Conservation (phyloP, 164 flowering plant genomes). For the Tinospora cordifolia region DNA sequence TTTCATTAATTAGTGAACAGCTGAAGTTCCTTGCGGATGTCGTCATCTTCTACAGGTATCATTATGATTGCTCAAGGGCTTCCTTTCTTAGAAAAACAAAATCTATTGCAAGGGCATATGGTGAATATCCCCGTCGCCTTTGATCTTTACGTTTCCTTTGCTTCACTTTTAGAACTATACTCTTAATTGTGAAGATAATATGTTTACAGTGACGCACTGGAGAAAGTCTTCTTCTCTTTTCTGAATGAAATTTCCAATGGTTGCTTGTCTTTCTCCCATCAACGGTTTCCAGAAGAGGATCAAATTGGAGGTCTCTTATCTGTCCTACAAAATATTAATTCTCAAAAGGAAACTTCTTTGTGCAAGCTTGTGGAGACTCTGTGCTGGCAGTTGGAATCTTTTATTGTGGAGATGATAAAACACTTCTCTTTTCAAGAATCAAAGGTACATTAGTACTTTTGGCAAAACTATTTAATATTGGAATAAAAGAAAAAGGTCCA, state of each 20-base stretch:
- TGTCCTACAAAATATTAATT: slow-evolving; percentile 29
- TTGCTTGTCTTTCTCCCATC: slow-evolving; percentile 12
- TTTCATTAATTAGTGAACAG: slow-evolving; percentile 35
- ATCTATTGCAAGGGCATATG: background rate
- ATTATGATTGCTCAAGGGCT: slow-evolving; percentile 10
- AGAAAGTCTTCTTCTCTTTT: slow-evolving; percentile 43
- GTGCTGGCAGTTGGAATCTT: slow-evolving; percentile 40
- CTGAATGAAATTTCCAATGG: slow-evolving; percentile 23
- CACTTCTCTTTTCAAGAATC: slow-evolving; percentile 52
- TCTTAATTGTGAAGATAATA: slow-evolving; percentile 6
- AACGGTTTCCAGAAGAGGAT: slow-evolving; percentile 28
- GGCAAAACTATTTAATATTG: background rate
- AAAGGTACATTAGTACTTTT: slow-evolving; percentile 39
- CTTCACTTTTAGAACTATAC: background rate
- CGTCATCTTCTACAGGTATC: slow-evolving; percentile 62
- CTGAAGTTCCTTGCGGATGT: slow-evolving; percentile 60
- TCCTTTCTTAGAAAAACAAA: background rate
- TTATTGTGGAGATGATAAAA: slow-evolving; percentile 27
- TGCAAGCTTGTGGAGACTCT: slow-evolving; percentile 40
- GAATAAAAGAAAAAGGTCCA: background rate
- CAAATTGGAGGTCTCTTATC: slow-evolving; percentile 40
- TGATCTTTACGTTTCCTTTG: background rate
- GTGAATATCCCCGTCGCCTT: background rate
- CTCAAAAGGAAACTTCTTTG: slow-evolving; percentile 20
- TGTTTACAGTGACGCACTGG: slow-evolving; percentile 52